Evolutionary conservation across 768 basidiomycete species (phyloP).

Genomic region (Phallus indusiatus): DNA sequence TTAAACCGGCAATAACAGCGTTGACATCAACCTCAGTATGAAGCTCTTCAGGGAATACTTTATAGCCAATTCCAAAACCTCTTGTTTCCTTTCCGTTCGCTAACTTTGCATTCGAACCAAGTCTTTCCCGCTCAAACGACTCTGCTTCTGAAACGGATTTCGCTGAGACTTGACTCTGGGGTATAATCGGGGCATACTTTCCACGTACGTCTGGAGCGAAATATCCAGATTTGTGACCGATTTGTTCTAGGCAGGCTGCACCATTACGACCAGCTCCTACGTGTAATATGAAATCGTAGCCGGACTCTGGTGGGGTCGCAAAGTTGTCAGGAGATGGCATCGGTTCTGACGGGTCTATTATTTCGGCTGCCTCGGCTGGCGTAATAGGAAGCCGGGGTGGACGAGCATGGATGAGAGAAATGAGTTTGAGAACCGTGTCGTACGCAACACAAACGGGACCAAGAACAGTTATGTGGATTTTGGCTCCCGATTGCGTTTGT

Average conservation of each 20-base stretch:
- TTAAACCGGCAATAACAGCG: conserved; percentile 46
- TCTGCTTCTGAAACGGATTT: not conserved
- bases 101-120: not conserved
- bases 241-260: conserved; percentile 50
- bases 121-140: not conserved
- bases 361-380: conserved; percentile 26
- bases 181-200: conserved; percentile 37
- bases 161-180: not conserved
- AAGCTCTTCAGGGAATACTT: conserved; percentile 45
- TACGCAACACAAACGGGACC: conserved; percentile 48
- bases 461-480: conserved; percentile 52
- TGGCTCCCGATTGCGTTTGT: conserved; percentile 27
- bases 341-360: conserved; percentile 12
- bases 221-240: conserved; percentile 61
- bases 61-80: conserved; percentile 37
- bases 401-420: conserved; percentile 50
- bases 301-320: conserved; percentile 25
- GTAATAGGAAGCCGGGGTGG: conserved; percentile 44
- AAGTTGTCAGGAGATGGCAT: conserved; percentile 24
- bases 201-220: conserved; percentile 57
- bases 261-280: conserved; percentile 61
- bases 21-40: conserved; percentile 52
- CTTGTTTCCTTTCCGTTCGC: conserved; percentile 13
- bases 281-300: conserved; percentile 65
- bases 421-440: conserved; percentile 40